These are phyloP conservation scores for Neonothopanus nambi DNA, from an alignment of 1,284 basidiomycete species.

Conservation along the genomic window DNA sequence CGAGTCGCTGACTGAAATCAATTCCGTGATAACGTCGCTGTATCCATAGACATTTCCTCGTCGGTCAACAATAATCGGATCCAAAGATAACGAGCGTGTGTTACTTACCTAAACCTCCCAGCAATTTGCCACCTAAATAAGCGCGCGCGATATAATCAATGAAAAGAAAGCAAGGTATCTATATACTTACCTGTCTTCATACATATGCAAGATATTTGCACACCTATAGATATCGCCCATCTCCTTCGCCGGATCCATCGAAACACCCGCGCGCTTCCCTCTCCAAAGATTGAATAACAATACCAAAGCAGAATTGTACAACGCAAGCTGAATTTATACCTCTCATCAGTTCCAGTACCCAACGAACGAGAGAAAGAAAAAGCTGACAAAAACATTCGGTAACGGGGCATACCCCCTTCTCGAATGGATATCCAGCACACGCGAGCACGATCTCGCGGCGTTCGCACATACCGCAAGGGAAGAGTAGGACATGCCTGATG, in stretches of 20 bases:
- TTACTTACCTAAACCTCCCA: slow-evolving; percentile 8
- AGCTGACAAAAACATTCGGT: slow-evolving; percentile 1
- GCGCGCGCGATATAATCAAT: not conserved
- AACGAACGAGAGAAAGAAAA: too few species aligned
- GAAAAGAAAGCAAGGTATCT: not conserved
- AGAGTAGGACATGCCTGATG: slow-evolving; percentile 21
- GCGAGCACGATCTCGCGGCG: slow-evolving; percentile 11
- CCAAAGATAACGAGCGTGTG: not conserved
- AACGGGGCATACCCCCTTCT: not conserved
- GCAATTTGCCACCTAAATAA: slow-evolving; percentile 9
- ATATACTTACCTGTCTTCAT: slow-evolving; percentile 1
- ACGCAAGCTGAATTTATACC: not conserved
- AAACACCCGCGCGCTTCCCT: slow-evolving; percentile 7
- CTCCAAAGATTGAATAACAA: slow-evolving; percentile 14
- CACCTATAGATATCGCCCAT: slow-evolving; percentile 10
- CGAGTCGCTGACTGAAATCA: slow-evolving; percentile 8
- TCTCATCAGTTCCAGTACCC: not conserved
- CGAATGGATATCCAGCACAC: slow-evolving; percentile 15
- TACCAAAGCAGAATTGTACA: slow-evolving; percentile 11
- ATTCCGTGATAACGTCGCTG: slow-evolving; percentile 7
- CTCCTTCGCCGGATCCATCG: slow-evolving; percentile 5
- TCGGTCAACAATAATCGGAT: not conserved
- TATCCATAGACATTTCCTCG: too few species aligned
- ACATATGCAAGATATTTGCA: slow-evolving; percentile 5
- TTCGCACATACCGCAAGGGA: slow-evolving; percentile 61